A percentile compares a stretch with the other conserved stretches of the same genome.
Evolutionary conservation across 1,284 basidiomycete species (phyloP).

Genomic region (Irpex sp.): DNA sequence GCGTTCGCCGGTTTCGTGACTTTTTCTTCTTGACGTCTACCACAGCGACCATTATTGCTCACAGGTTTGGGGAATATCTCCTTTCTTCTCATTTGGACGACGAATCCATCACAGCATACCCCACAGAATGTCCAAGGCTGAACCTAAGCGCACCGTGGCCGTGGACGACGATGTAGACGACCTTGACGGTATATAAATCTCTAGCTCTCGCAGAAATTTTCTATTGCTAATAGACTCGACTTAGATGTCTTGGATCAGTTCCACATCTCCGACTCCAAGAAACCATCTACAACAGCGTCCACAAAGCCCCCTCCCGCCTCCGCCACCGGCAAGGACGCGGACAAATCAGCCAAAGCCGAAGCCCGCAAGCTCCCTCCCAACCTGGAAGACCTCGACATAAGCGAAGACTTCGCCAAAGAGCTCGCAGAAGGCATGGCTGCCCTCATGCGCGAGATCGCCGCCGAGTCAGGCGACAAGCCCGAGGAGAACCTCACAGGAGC

Average conservation of each 20-base stretch:
- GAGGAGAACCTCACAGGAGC: constrained; percentile 2
- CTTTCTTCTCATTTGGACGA: too few species aligned
- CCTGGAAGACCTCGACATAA: constrained; percentile 31
- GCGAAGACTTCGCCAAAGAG: constrained; percentile 61
- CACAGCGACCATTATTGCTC: background rate
- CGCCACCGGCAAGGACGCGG: too few species aligned
- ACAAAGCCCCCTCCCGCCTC: constrained; percentile 12
- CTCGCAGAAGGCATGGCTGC: constrained; percentile 81
- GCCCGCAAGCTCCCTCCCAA: constrained; percentile 18
- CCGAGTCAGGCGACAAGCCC: constrained; percentile 23
- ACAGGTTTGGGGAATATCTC: too few species aligned
- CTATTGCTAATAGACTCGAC: background rate
- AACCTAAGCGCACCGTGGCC: constrained; percentile 1
- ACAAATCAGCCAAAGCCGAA: background rate
- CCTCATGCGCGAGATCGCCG: constrained; percentile 68
- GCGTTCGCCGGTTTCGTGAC: too few species aligned
- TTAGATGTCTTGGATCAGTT: constrained; percentile 57
- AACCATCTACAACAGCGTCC: constrained; percentile 22
- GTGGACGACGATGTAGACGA: constrained; percentile 71
- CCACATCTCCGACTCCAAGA: constrained; percentile 19
- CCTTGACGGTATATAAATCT: constrained; percentile 52
- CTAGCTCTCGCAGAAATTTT: background rate
- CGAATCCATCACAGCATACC: background rate
- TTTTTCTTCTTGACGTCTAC: background rate
- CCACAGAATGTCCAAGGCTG: background rate